These are phyloP conservation scores for Micractinium sp. DNA, from an alignment of 139 green algal genomes.

Conservation along the genomic window DNA sequence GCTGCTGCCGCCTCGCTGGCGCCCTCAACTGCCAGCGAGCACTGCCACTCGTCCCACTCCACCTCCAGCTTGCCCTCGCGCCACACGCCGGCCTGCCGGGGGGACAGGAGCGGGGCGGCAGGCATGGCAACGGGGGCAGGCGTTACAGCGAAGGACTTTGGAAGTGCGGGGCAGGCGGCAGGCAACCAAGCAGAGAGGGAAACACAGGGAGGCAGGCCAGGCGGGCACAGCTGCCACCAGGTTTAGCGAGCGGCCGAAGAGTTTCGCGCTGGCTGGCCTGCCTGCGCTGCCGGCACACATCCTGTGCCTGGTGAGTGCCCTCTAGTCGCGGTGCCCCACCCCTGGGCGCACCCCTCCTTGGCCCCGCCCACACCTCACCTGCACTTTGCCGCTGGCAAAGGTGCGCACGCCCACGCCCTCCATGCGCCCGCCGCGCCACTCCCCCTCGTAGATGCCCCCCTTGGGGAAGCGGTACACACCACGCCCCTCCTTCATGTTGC, in stretches of 20 bases:
- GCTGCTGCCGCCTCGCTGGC: slow-evolving; percentile 69
- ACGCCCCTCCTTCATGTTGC: slow-evolving; percentile 79
- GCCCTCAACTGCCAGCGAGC: slow-evolving; percentile 69
- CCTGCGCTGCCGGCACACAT: too few relatives aligned
- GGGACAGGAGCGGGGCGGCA: too few relatives aligned
- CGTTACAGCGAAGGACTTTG: too few relatives aligned
- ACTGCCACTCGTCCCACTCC: slow-evolving; percentile 74
- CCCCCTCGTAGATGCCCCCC: slow-evolving; percentile 84
- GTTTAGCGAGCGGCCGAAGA: neutral
- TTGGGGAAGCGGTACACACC: slow-evolving; percentile 86
- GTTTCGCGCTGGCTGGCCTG: too few relatives aligned
- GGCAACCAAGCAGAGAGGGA: too few relatives aligned
- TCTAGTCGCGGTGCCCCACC: too few relatives aligned
- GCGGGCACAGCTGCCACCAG: too few relatives aligned
- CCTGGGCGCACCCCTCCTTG: too few relatives aligned
- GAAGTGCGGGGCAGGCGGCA: neutral
- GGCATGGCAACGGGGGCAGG: neutral
- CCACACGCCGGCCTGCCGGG: slow-evolving; percentile 70
- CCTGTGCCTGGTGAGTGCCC: too few relatives aligned
- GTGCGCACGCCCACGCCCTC: slow-evolving; percentile 77
- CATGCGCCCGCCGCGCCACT: slow-evolving; percentile 75
- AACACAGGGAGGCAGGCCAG: too few relatives aligned
- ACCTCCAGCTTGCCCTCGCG: slow-evolving; percentile 58
- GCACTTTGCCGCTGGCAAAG: slow-evolving; percentile 69
- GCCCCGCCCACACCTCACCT: slow-evolving; percentile 20